Conservation (phyloP, 257 asterid species). For the Nicotiana knightiana region DNA sequence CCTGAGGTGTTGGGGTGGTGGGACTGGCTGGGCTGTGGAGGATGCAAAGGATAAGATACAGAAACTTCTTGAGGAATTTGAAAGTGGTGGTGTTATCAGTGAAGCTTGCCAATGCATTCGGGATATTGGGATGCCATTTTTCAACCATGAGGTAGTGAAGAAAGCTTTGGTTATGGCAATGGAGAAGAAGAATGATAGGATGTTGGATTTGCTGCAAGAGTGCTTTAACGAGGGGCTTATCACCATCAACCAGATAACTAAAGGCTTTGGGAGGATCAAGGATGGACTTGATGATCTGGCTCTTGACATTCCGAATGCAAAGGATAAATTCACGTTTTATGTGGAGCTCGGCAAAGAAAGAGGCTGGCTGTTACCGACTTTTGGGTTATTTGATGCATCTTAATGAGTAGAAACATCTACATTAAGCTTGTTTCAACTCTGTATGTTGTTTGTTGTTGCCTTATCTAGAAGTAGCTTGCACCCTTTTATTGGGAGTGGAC, state of each 20-base stretch:
- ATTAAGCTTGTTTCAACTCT: constrained; percentile 12
- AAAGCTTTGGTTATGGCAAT: constrained; percentile 97
- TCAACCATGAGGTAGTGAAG: constrained; percentile 97
- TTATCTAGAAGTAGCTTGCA: not conserved
- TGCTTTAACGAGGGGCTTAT: constrained; percentile 87
- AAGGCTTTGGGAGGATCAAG: constrained; percentile 77
- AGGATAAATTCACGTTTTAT: constrained; percentile 63
- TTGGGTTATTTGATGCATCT: constrained; percentile 15
- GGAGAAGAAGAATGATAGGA: constrained; percentile 97
- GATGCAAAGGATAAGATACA: constrained; percentile 94
- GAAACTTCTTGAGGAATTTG: constrained; percentile 94
- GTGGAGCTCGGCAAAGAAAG: constrained; percentile 46
- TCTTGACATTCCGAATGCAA: constrained; percentile 90
- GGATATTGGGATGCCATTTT: constrained; percentile 86
- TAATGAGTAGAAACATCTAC: constrained; percentile 24
- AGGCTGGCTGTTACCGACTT: constrained; percentile 59
- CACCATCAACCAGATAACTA: constrained; percentile 89
- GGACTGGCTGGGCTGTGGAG: constrained; percentile 99
- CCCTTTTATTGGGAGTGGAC: constrained; percentile 8
- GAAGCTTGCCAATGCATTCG: constrained; percentile 98
- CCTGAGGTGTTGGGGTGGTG: constrained; percentile 99
- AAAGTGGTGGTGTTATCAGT: constrained; percentile 75
- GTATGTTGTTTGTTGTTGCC: constrained; percentile 15
- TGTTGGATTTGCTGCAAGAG: constrained; percentile 69
- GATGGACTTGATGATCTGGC: constrained; percentile 94